Evolutionary conservation across 2,329 filamentous ascomycete genomes (phyloP).

Genomic region (Phoma herbarum): DNA sequence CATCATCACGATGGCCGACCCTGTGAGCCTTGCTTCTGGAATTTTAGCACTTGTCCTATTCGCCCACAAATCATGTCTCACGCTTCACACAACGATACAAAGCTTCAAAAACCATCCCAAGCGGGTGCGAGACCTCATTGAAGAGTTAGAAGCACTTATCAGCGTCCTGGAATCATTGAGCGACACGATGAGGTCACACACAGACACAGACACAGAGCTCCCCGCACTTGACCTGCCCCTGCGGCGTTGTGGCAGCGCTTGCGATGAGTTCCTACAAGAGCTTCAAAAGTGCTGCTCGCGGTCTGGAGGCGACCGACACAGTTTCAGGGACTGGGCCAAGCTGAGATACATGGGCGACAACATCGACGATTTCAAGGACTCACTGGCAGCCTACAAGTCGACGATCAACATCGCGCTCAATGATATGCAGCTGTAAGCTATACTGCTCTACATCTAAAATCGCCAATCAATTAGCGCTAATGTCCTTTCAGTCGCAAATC

Average conservation of each 20-base stretch:
- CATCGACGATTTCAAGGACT: too few species aligned
- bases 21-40: constrained; percentile 25
- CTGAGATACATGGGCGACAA: too few species aligned
- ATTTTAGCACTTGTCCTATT: constrained; percentile 23
- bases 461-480: too few species aligned
- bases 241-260: constrained; percentile 54
- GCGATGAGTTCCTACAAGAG: constrained; percentile 54
- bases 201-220: constrained; percentile 20
- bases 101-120: constrained; percentile 13
- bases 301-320: constrained; percentile 40
- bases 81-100: constrained; percentile 15
- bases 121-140: constrained; percentile 22
- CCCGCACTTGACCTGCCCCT: constrained; percentile 50
- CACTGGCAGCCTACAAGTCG: too few species aligned
- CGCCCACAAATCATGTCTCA: constrained; percentile 22
- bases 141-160: constrained; percentile 24
- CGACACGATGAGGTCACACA: constrained; percentile 15
- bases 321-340: constrained; percentile 51
- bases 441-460: too few species aligned
- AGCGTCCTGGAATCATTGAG: constrained; percentile 21
- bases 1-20: constrained; percentile 23
- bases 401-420: too few species aligned
- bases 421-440: too few species aligned
- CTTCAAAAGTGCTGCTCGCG: constrained; percentile 45
- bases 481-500: too few species aligned